Evolutionary conservation across 352 stramenopile genomes (phyloP), one percentile per base, ranked within the genome.

Genomic region (Pythium grandisporangium): DNA sequence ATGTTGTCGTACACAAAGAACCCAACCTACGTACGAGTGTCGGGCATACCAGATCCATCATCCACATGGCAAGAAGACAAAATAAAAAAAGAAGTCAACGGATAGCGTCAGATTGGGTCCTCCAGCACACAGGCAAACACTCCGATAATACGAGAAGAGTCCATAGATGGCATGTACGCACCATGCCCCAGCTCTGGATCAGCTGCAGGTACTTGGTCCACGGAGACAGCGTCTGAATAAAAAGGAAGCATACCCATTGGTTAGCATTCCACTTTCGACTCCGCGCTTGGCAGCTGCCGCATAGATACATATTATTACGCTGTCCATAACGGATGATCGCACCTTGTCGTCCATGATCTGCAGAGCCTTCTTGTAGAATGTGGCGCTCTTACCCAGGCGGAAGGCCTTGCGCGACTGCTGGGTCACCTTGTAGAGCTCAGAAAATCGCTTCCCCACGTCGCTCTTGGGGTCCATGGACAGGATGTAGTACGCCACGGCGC

Each of bases 1-100:
- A 83, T 58, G 52, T 93, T 93, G 66, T 93, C 81, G 55, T 84
- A 86, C 29, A 91, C 40, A 39, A 92, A 91, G 67, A 89, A 93
- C 40, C 75, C 76, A 30, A 87, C 58, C 75, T 70, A 29, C 10
- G n/a, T 12, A 45, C 46, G 27, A 33, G 19, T 19, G 45, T 37
- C 23, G 19, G 11, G 14, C 27, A 32, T n/a, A n/a, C n/a, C n/a
- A n/a, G n/a, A n/a, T n/a, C n/a, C n/a, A n/a, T n/a, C n/a, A n/a
- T n/a, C n/a, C n/a, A n/a, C n/a, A n/a, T n/a, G n/a, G n/a, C n/a
- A n/a, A n/a, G n/a, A n/a, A n/a, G n/a, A n/a, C n/a, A n/a, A n/a
- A n/a, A n/a, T n/a, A n/a, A n/a, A n/a, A n/a, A n/a, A n/a, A n/a
- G n/a, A n/a, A n/a, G n/a, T n/a, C n/a, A n/a, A n/a, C n/a, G n/a